Base-by-base conservation (phyloP, 805 yeast species). In the Cyberlindnera nakhonratchasimensis region DNA sequence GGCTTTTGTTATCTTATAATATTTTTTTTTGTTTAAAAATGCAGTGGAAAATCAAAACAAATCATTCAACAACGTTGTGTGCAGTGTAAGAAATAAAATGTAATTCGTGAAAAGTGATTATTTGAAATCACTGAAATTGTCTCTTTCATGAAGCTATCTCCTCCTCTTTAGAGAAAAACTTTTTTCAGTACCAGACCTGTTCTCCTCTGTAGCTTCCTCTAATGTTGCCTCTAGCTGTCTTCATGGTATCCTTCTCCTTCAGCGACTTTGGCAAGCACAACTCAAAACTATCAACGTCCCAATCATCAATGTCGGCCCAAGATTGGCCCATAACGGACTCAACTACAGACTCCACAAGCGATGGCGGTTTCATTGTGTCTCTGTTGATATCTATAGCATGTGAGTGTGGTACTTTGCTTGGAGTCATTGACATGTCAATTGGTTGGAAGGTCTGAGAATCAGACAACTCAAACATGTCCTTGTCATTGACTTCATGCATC, bases 261-360 rank as follows among this genome's bases (percentile, higher is more conserved):
- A 41, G 12, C 16, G 43, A 34, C 29, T 31, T 21, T 29, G 46
- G 46, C 12, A 39, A 18, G 32, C 46, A 43, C 21, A 43, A 26
- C 34, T 47, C 23, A 43, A 44, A 39, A 16, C 41, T 39, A 12
- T 32, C 43, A 14, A 37, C 39, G 11, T 41, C 46, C 43, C 43
- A 41, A 32, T 45, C 52, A 19, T 48, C 50, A 29, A 48, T 17
- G 17, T 48, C 50, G 7, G 48, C 52, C 52, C 52, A 48, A 11
- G 52, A 48, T 5, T 32, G 29, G n/a, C 46, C 49, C 41, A 43
- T 39, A 22, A 28, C 19, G 18, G 35, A 29, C 5, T 17, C 37
- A 16, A n/a, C 31, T 8, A 32, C 17, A 2, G 51, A 47, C 13
- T 47, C 45, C 4, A 42, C 34, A 16, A 40, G 22, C 2, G 49